Evolutionary conservation across 768 basidiomycete genomes (phyloP).

Genomic region (Suillus weaverae): DNA sequence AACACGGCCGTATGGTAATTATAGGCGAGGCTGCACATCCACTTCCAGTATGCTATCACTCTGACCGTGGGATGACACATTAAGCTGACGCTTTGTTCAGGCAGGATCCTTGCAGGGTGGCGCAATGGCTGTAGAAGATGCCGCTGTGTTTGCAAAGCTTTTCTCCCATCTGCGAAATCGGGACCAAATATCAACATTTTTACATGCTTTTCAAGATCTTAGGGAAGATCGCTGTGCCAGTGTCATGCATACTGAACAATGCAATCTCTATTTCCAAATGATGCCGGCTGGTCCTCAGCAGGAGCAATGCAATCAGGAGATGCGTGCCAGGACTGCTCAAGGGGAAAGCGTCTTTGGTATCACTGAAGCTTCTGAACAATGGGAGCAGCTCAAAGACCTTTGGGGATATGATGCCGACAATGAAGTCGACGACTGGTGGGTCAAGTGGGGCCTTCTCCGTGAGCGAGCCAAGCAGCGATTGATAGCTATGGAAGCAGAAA

Average conservation of each 20-base stretch:
- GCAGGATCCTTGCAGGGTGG: conserved; percentile 54
- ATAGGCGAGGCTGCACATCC: conserved; percentile 67
- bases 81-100: conserved; percentile 28
- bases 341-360: conserved; percentile 45
- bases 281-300: conserved; percentile 45
- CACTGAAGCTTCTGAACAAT: conserved; percentile 30
- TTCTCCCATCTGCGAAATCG: conserved; percentile 50
- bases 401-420: conserved; percentile 55
- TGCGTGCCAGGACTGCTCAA: conserved; percentile 42
- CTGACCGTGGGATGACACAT: not conserved
- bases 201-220: conserved; percentile 59
- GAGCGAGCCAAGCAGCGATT: conserved; percentile 35
- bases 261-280: conserved; percentile 45
- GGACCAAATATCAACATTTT: conserved; percentile 50
- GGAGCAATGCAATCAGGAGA: conserved; percentile 43
- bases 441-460: conserved; percentile 51
- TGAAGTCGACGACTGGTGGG: conserved; percentile 65
- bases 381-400: conserved; percentile 53
- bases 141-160: conserved; percentile 57
- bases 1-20: conserved; percentile 46
- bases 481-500: conserved; percentile 18
- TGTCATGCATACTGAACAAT: conserved; percentile 46
- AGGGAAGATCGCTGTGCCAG: conserved; percentile 50
- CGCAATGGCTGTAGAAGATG: conserved; percentile 60
- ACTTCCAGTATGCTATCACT: conserved; percentile 38